Evolutionary conservation across 305 asterid genomes (phyloP).

Genomic region (Lippia alba): DNA sequence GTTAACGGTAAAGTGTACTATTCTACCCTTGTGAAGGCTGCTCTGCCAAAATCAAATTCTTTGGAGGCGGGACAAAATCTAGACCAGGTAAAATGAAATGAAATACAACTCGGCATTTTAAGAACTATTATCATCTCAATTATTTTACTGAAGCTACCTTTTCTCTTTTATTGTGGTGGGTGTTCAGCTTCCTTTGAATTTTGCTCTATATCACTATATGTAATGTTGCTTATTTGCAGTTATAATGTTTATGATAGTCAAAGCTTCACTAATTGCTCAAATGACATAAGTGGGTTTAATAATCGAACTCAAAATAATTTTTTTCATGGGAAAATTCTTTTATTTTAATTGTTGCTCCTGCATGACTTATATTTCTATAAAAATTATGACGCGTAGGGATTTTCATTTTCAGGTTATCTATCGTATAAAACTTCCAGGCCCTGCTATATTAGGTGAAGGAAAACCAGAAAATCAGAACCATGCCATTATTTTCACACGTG

Average conservation of each 20-base stretch:
- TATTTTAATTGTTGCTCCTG: neutral
- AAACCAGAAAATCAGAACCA: slow-evolving; percentile 99
- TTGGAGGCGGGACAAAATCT: slow-evolving; percentile 91
- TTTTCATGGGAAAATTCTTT: too few species aligned
- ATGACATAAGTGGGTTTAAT: too few species aligned
- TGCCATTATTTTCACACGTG: slow-evolving; percentile 97
- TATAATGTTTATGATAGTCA: too few species aligned
- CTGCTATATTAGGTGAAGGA: slow-evolving; percentile 96
- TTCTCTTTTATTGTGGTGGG: too few species aligned
- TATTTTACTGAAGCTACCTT: too few species aligned
- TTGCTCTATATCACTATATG: too few species aligned
- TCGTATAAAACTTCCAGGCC: slow-evolving; percentile 96
- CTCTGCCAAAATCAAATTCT: slow-evolving; percentile 84
- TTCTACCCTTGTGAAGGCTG: slow-evolving; percentile 95
- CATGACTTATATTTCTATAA: neutral
- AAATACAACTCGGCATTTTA: slow-evolving; percentile 17
- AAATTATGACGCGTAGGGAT: neutral
- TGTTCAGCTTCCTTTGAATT: too few species aligned
- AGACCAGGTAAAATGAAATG: slow-evolving; percentile 76
- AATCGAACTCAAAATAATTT: too few species aligned
- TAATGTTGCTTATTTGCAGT: too few species aligned
- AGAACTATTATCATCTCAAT: too few species aligned
- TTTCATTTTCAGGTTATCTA: slow-evolving; percentile 67
- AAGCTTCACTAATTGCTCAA: too few species aligned
- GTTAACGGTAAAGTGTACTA: slow-evolving; percentile 89